phyloP scores from a whole-genome alignment of 2,329 filamentous ascomycete genomes.

The Aspergillus pseudoterreus region DNA sequence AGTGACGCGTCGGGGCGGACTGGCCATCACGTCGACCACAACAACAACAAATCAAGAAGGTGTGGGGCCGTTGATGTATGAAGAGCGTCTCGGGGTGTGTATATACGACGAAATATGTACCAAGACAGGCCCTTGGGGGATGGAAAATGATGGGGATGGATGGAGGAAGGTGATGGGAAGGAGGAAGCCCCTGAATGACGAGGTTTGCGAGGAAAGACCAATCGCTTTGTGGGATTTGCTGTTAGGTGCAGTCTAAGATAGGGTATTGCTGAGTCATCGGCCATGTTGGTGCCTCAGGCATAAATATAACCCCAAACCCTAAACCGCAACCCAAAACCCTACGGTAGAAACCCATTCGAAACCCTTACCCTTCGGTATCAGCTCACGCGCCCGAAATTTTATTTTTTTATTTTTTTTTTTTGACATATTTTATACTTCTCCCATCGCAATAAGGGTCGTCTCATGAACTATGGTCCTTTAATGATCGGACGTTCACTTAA shows the following conservation, averaged over 20 bases:
- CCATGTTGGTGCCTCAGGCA: background rate
- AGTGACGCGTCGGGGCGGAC: constrained; percentile 25
- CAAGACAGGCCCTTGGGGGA: background rate
- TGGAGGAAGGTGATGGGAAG: background rate
- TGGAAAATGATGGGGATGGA: background rate
- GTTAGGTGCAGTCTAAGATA: constrained; percentile 1
- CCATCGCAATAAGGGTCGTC: too few relatives aligned
- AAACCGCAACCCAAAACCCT: too few relatives aligned
- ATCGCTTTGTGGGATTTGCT: background rate
- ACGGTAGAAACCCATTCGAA: too few relatives aligned
- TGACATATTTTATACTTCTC: too few relatives aligned
- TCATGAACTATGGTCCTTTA: too few relatives aligned
- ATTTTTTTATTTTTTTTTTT: too few relatives aligned
- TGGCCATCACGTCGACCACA: background rate
- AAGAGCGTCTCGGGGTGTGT: background rate
- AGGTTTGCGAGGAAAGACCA: background rate
- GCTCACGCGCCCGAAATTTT: too few relatives aligned
- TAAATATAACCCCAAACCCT: too few relatives aligned
- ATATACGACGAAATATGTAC: background rate
- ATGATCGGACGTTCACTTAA: too few relatives aligned
- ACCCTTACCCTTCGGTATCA: too few relatives aligned
- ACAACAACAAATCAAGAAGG: constrained; percentile 1
- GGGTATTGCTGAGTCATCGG: constrained; percentile 4
- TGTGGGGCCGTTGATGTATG: background rate
- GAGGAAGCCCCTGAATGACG: constrained; percentile 1